Conservation (phyloP, 768 basidiomycete species). For the Tricholoma hemisulphureum region DNA sequence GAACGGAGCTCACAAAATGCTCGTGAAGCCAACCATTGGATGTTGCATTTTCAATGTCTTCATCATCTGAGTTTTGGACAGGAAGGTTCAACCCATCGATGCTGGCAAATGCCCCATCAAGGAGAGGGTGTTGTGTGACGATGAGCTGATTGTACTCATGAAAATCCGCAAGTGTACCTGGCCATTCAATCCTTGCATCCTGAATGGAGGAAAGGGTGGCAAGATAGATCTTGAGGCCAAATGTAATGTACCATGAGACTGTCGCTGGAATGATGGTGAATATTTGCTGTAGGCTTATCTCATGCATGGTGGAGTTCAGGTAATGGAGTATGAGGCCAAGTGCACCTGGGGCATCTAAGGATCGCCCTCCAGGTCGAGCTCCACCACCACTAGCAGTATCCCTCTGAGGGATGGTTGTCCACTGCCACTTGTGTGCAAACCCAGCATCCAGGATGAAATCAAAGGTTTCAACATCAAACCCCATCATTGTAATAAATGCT, state of each 20-base stretch:
- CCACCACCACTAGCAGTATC: slow-evolving; percentile 20
- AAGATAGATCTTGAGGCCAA: not conserved
- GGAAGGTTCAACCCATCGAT: slow-evolving; percentile 43
- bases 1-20: not conserved
- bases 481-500: slow-evolving; percentile 47
- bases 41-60: not conserved
- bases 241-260: not conserved
- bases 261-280: slow-evolving; percentile 35
- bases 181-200: too few species aligned
- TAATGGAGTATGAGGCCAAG: slow-evolving; percentile 40
- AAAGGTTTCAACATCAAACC: slow-evolving; percentile 39
- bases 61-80: slow-evolving; percentile 27
- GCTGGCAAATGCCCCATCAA: slow-evolving; percentile 40
- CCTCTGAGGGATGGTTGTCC: slow-evolving; percentile 27
- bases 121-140: slow-evolving; percentile 24
- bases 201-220: not conserved
- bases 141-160: not conserved
- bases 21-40: not conserved
- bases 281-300: slow-evolving; percentile 38
- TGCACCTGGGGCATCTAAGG: slow-evolving; percentile 40
- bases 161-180: too few species aligned
- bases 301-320: slow-evolving; percentile 37
- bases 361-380: slow-evolving; percentile 27
- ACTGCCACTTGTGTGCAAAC: slow-evolving; percentile 29
- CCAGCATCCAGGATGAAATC: slow-evolving; percentile 27